A percentile compares a stretch with the other conserved stretches of the same genome.
Conservation (phyloP, 2,329 filamentous ascomycete species). For the Claviceps sp. region DNA sequence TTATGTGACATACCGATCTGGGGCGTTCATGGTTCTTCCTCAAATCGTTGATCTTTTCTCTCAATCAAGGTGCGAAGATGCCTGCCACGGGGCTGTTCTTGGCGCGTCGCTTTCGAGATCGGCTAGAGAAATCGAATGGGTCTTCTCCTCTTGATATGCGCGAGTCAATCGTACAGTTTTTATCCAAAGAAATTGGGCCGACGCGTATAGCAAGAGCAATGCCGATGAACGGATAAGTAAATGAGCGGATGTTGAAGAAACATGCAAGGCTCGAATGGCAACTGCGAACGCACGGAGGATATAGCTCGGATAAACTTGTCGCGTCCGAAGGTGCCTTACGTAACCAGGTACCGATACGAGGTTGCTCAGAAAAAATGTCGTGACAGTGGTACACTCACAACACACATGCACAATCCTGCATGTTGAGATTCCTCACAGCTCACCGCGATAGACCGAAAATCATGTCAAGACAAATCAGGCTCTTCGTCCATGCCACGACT, state of each 20-base stretch:
- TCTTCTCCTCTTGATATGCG: no score
- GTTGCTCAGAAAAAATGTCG: not conserved
- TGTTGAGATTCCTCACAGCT: not conserved
- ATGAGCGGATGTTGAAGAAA: not conserved
- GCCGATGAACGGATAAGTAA: not conserved
- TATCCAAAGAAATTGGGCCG: constrained; percentile 2
- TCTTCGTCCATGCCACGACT: constrained; percentile 45
- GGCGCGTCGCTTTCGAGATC: not conserved
- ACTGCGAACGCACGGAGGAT: constrained; percentile 11
- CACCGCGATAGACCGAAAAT: not conserved
- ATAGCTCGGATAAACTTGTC: constrained; percentile 16
- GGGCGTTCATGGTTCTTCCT: constrained; percentile 33
- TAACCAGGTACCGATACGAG: no score
- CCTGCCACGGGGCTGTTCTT: not conserved
- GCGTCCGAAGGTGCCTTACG: no score
- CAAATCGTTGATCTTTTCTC: constrained; percentile 16
- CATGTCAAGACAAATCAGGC: not conserved
- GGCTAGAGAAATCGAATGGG: not conserved
- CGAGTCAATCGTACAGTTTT: not conserved
- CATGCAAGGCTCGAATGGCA: not conserved
- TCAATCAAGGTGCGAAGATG: not conserved
- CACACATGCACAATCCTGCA: no score
- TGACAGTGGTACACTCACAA: not conserved
- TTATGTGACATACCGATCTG: constrained; percentile 34
- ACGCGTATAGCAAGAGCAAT: not conserved